Percentiles rank a stretch among this genome's conserved stretches.
These are phyloP conservation scores for Diaporthe caulivora DNA, from an alignment of 2,329 filamentous ascomycete species.

Conservation along the genomic window DNA sequence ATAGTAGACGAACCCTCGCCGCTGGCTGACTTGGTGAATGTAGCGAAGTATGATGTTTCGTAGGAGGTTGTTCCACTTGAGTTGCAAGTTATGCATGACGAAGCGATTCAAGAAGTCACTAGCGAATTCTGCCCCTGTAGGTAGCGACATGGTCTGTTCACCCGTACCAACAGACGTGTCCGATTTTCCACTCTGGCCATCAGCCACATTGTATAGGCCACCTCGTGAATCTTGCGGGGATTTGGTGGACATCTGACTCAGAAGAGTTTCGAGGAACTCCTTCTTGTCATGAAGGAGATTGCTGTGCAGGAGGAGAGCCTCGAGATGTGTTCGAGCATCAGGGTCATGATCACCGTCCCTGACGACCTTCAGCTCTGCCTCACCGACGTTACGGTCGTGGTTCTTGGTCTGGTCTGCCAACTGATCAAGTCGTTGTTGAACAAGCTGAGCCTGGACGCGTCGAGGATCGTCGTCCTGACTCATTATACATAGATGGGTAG, in stretches of 20 bases:
- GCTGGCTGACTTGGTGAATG: conserved; percentile 96
- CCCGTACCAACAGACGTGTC: conserved; percentile 63
- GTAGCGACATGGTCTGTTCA: conserved; percentile 73
- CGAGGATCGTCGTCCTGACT: conserved; percentile 90
- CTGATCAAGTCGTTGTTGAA: conserved; percentile 82
- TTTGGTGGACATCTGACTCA: conserved; percentile 61
- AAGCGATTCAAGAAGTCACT: conserved; percentile 99
- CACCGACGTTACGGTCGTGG: conserved; percentile 79
- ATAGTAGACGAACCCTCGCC: conserved; percentile 97
- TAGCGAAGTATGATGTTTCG: conserved; percentile 97
- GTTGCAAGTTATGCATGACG: conserved; percentile 95
- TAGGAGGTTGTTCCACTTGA: conserved; percentile 98
- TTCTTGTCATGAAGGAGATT: conserved; percentile 69
- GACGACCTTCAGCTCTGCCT: conserved; percentile 78
- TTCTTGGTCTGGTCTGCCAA: conserved; percentile 82
- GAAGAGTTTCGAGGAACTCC: conserved; percentile 69
- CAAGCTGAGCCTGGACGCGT: conserved; percentile 86
- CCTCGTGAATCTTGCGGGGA: conserved; percentile 44
- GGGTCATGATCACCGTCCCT: conserved; percentile 63
- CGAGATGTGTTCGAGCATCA: conserved; percentile 69
- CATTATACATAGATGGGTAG: conserved; percentile 96
- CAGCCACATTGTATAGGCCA: conserved; percentile 1
- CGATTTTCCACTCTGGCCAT: conserved; percentile 46
- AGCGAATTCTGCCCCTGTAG: conserved; percentile 82
- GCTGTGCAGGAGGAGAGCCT: conserved; percentile 69